Evolutionary conservation across 805 yeast species (phyloP).

Genomic region (Metschnikowia drakensbergensis): DNA sequence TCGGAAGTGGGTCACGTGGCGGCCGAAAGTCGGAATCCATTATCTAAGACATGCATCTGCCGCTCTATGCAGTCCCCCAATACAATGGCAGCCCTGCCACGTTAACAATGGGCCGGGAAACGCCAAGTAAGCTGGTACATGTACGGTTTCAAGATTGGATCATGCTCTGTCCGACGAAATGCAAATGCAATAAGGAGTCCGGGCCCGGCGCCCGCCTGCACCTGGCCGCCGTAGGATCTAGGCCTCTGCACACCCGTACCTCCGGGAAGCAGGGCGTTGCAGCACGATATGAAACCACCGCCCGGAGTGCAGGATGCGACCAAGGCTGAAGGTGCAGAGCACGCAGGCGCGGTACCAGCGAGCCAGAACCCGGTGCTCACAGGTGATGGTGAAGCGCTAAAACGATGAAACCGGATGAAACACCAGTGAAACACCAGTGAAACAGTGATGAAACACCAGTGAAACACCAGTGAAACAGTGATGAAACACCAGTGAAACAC

Average conservation of each 20-base stretch:
- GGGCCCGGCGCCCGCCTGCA: neutral
- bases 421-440: neutral
- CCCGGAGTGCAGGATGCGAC: too few relatives aligned
- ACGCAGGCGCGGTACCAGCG: too few relatives aligned
- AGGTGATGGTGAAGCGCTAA: too few relatives aligned
- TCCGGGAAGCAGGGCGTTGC: neutral
- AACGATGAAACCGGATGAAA: too few relatives aligned
- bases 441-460: neutral
- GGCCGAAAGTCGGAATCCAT: neutral
- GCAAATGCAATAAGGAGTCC: neutral
- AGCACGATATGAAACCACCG: too few relatives aligned
- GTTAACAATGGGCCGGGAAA: neutral
- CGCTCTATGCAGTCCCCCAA: neutral
- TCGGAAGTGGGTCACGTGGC: neutral
- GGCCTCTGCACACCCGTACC: neutral
- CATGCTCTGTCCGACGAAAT: neutral
- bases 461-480: neutral
- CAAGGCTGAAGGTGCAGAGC: too few relatives aligned
- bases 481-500: too few relatives aligned
- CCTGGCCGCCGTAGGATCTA: neutral
- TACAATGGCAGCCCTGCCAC: neutral
- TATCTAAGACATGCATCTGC: slow-evolving; percentile 1
- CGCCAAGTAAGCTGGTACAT: neutral
- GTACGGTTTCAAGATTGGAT: neutral
- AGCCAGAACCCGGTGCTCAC: too few relatives aligned